These are phyloP conservation scores for Aspergillus ostianus DNA, from an alignment of 495 filamentous ascomycete species.

Conservation along the genomic window DNA sequence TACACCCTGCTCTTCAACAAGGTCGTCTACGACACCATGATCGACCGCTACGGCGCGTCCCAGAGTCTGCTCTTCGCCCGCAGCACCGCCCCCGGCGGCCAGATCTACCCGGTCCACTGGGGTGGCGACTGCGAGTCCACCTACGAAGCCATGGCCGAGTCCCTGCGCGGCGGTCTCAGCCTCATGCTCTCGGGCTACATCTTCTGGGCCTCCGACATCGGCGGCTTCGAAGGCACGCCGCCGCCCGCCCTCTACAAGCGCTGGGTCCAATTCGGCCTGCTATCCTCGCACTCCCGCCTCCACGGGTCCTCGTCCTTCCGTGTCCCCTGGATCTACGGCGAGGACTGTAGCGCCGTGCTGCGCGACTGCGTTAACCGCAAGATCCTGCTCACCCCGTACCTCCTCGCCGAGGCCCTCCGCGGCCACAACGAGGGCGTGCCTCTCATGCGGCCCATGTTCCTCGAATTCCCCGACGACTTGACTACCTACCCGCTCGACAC, in stretches of 20 bases:
- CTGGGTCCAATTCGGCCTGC: constrained; percentile 70
- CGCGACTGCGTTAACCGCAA: constrained; percentile 59
- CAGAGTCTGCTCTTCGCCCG: constrained; percentile 68
- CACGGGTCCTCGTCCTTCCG: constrained; percentile 67
- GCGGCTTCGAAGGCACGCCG: constrained; percentile 69
- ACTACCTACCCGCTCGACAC: constrained; percentile 62
- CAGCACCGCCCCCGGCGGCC: constrained; percentile 62
- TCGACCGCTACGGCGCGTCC: constrained; percentile 53
- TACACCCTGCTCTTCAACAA: constrained; percentile 71
- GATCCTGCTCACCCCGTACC: constrained; percentile 61
- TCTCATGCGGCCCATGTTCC: constrained; percentile 58
- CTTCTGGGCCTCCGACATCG: constrained; percentile 71
- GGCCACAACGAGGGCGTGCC: constrained; percentile 49
- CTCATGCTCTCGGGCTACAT: constrained; percentile 65
- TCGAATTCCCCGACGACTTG: constrained; percentile 65
- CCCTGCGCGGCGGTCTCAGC: constrained; percentile 64
- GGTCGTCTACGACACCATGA: constrained; percentile 63
- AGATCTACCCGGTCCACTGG: constrained; percentile 66
- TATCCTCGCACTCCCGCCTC: constrained; percentile 66
- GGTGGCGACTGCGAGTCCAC: constrained; percentile 72
- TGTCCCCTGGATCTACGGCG: constrained; percentile 69
- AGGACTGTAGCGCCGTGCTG: constrained; percentile 58
- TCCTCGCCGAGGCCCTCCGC: constrained; percentile 52
- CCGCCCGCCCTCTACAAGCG: constrained; percentile 70
- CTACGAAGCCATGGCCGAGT: constrained; percentile 71